Percentiles rank a stretch among this genome's conserved stretches.
Evolutionary conservation across 2,329 filamentous ascomycete species (phyloP).

Genomic region (Talaromyces sp.): DNA sequence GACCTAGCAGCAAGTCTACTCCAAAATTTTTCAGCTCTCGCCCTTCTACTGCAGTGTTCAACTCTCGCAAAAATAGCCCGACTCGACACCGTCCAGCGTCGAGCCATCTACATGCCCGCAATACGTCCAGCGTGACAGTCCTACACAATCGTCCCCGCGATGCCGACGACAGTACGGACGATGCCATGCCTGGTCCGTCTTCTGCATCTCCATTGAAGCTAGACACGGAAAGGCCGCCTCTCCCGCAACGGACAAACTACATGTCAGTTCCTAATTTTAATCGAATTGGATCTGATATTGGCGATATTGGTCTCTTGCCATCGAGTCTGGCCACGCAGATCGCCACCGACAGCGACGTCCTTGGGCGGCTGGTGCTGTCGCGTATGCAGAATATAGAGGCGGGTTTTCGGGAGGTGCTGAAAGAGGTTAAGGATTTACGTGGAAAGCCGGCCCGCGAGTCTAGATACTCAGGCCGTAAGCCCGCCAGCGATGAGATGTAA

Average conservation of each 20-base stretch:
- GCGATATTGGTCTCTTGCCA: conserved; percentile 62
- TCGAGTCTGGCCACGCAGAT: conserved; percentile 80
- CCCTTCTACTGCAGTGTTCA: conserved; percentile 42
- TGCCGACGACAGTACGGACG: conserved; percentile 14
- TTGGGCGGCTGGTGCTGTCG: conserved; percentile 74
- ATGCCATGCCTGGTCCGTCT: conserved; percentile 22
- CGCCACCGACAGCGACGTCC: conserved; percentile 69
- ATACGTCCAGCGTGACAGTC: conserved; percentile 77
- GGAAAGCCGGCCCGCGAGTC: conserved; percentile 9
- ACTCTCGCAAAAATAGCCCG: conserved; percentile 36
- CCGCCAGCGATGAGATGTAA: neutral
- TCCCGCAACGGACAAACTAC: conserved; percentile 51
- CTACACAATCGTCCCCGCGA: conserved; percentile 59
- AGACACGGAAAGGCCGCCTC: conserved; percentile 16
- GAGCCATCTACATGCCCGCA: conserved; percentile 62
- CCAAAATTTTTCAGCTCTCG: conserved; percentile 38
- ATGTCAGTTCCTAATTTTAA: conserved; percentile 57
- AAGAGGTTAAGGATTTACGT: conserved; percentile 66
- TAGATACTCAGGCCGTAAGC: neutral
- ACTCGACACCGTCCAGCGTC: conserved; percentile 36
- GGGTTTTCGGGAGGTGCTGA: conserved; percentile 81
- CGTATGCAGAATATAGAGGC: conserved; percentile 92
- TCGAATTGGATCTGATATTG: conserved; percentile 63
- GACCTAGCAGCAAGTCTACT: conserved; percentile 25
- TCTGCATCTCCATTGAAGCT: conserved; percentile 12